phyloP scores from a whole-genome alignment of 768 basidiomycete genomes.

The Kwoniella europaea region DNA sequence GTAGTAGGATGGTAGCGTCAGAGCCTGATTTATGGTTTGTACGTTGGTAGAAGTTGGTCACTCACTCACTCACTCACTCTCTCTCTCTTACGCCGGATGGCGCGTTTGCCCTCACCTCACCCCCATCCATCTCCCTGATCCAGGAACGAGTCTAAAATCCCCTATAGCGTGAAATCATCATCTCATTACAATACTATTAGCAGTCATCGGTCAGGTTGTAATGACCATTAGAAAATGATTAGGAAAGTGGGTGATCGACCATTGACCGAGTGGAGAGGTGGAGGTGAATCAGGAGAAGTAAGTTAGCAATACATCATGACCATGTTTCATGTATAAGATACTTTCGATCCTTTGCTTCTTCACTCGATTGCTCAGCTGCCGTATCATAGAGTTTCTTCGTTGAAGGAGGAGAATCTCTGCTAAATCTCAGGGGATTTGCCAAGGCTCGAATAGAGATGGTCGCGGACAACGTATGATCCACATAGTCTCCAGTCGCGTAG shows the following conservation, averaged over 20 bases:
- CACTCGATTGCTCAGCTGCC: background rate
- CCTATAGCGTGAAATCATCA: background rate
- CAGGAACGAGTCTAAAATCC: constrained; percentile 6
- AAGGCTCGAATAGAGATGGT: background rate
- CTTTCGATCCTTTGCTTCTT: background rate
- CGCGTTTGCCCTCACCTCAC: background rate
- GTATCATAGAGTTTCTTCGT: background rate
- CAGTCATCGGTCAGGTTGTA: background rate
- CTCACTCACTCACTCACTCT: constrained; percentile 4
- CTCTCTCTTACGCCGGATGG: background rate
- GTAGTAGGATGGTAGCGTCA: background rate
- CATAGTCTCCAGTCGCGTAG: background rate
- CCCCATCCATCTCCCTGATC: background rate
- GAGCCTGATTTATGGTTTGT: background rate
- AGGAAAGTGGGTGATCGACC: background rate
- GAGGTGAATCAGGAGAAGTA: constrained; percentile 2
- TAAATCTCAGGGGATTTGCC: background rate
- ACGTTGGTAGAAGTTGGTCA: background rate
- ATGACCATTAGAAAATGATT: background rate
- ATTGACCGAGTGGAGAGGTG: background rate
- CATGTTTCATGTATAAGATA: background rate
- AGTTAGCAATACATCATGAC: background rate
- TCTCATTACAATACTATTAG: background rate
- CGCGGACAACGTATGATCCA: background rate
- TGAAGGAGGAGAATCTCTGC: background rate